A percentile compares a stretch with the other conserved stretches of the same genome.
These are phyloP conservation scores for Phlebopus sp. DNA, from an alignment of 1,284 basidiomycete species.

Conservation along the genomic window DNA sequence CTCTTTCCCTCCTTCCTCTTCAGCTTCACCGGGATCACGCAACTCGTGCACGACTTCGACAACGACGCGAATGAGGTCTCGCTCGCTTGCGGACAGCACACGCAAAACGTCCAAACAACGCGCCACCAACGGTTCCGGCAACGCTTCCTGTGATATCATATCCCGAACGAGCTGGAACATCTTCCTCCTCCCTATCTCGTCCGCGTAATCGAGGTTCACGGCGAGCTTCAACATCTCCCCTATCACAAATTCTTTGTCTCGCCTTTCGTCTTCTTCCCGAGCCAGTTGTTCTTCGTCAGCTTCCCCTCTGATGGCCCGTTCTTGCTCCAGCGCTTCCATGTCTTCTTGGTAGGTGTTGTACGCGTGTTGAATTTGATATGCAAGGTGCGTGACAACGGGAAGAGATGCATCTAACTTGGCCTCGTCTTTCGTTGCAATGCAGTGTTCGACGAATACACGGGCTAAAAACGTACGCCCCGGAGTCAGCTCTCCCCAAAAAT, in stretches of 20 bases:
- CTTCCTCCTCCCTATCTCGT: conserved; percentile 92
- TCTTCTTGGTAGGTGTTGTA: conserved; percentile 70
- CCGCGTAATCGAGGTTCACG: conserved; percentile 86
- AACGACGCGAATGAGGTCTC: conserved; percentile 90
- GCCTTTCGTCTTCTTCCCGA: conserved; percentile 52
- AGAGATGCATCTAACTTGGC: conserved; percentile 71
- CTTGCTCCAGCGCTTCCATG: conserved; percentile 46
- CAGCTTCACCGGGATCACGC: conserved; percentile 57
- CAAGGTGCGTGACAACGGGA: conserved; percentile 88
- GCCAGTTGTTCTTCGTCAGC: conserved; percentile 47
- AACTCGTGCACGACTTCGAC: conserved; percentile 93
- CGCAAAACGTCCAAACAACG: conserved; percentile 85
- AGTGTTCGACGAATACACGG: conserved; percentile 84
- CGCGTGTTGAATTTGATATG: conserved; percentile 79
- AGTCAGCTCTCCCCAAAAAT: conserved; percentile 75
- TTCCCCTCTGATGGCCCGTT: conserved; percentile 36
- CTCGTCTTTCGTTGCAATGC: conserved; percentile 63
- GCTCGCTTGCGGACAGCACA: conserved; percentile 81
- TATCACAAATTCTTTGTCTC: conserved; percentile 74
- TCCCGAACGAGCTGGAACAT: conserved; percentile 87
- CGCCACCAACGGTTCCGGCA: conserved; percentile 80
- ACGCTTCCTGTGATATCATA: conserved; percentile 80
- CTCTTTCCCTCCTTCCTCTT: conserved; percentile 32
- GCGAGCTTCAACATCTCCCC: conserved; percentile 82
- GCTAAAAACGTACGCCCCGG: conserved; percentile 85